Percentiles rank a stretch among this genome's conserved stretches.
Conservation (phyloP, 2,329 filamentous ascomycete genomes). For the Magnaporthales sp. region DNA sequence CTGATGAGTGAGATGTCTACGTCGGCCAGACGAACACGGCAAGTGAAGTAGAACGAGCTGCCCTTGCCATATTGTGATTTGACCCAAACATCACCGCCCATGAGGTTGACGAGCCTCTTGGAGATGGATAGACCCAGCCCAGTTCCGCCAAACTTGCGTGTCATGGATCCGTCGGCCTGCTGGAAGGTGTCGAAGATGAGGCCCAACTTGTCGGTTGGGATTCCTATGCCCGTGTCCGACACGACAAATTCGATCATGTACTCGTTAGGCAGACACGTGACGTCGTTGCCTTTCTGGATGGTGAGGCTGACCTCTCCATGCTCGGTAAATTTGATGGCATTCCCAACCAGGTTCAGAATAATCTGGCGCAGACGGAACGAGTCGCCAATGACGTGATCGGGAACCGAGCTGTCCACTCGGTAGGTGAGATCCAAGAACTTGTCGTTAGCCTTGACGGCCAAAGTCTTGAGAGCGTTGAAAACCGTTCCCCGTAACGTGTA, state of each 20-base stretch:
- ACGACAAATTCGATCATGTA: conserved; percentile 96
- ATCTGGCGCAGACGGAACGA: conserved; percentile 95
- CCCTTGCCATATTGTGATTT: conserved; percentile 86
- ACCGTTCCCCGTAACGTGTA: conserved; percentile 91
- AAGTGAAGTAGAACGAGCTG: conserved; percentile 95
- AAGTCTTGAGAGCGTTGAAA: conserved; percentile 92
- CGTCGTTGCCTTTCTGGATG: conserved; percentile 62
- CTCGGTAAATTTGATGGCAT: conserved; percentile 98
- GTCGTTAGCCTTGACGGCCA: conserved; percentile 96
- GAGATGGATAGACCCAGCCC: conserved; percentile 92
- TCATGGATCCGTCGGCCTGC: conserved; percentile 95
- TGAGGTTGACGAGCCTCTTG: conserved; percentile 86
- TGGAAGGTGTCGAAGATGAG: conserved; percentile 99
- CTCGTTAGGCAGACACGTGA: conserved; percentile 56
- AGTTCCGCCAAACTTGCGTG: conserved; percentile 89
- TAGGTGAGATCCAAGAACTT: conserved; percentile 90
- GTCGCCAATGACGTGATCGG: conserved; percentile 91
- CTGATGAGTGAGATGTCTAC: conserved; percentile 70
- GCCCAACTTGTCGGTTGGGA: conserved; percentile 88
- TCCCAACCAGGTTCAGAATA: conserved; percentile 93
- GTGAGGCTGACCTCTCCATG: conserved; percentile 91
- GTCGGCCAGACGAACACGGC: conserved; percentile 75
- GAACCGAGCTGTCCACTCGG: conserved; percentile 85
- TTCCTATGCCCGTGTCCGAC: conserved; percentile 93
- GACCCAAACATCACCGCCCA: conserved; percentile 96